These are phyloP conservation scores for Tylopilus cervinicoccineus DNA, from an alignment of 768 basidiomycete species.

Conservation along the genomic window DNA sequence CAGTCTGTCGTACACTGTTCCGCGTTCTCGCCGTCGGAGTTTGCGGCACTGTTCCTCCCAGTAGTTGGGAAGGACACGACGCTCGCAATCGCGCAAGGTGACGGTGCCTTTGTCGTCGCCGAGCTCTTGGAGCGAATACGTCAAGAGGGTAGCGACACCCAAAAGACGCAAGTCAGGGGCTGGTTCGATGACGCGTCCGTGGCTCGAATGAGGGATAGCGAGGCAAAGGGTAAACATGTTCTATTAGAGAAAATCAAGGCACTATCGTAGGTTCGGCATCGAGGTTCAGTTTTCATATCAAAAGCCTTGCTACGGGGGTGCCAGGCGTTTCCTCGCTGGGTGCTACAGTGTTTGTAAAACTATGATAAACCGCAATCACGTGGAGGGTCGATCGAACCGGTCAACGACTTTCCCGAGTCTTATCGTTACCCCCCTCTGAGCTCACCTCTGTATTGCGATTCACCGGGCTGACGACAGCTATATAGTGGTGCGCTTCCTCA, in stretches of 20 bases:
- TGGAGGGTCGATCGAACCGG: no score
- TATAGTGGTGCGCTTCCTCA: no score
- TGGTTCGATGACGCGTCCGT: constrained; percentile 56
- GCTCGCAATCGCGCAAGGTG: constrained; percentile 52
- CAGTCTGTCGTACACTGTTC: constrained; percentile 49
- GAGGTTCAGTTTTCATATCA: not conserved
- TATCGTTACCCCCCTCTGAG: no score
- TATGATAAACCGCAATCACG: not conserved
- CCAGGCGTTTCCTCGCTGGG: not conserved
- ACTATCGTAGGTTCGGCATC: constrained; percentile 21
- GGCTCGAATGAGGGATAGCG: constrained; percentile 46
- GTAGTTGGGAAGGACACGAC: constrained; percentile 49
- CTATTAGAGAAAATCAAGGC: constrained; percentile 53
- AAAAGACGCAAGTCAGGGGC: constrained; percentile 42
- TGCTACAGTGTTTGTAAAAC: no score
- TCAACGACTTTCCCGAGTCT: no score
- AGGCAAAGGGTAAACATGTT: constrained; percentile 69
- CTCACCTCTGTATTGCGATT: no score
- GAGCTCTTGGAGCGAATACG: constrained; percentile 63
- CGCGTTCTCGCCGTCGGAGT: constrained; percentile 53
- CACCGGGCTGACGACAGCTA: not conserved
- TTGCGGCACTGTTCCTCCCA: constrained; percentile 56
- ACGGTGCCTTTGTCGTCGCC: constrained; percentile 73
- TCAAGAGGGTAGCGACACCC: constrained; percentile 36
- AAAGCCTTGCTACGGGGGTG: constrained; percentile 4